Base-by-base conservation (phyloP, 1,284 basidiomycete genomes). In the Anthracocystis setariae region DNA sequence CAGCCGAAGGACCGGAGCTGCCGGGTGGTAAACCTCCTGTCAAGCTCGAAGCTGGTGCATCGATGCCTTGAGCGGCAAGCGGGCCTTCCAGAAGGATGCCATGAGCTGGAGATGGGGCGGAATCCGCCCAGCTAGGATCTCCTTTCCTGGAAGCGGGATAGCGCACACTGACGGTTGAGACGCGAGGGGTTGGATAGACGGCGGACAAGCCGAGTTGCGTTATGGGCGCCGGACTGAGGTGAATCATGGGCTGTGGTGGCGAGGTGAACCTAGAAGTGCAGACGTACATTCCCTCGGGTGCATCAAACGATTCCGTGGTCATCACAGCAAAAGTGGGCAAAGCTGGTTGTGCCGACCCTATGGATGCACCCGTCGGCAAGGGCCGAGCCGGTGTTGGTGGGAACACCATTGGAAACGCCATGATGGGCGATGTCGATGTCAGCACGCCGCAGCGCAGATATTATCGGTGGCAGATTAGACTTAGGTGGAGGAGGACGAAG, bases 31-130 rank as follows among this genome's bases (percentile, higher is more conserved):
- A 20, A 18, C 76, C 76, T 10, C 74, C 76, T 12, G 72, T 76
- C 21, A 76, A 52, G 37, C 51, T 61, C 0, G 59, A 56, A 4
- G 70, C 40, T 15, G 73, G 62, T 3, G 77, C 77, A 43, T 79
- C 77, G 43, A 80, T 74, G 5, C 78, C 77, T 39, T 80, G 78
- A 1, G 71, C 51, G n/a, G 65, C 71, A 12, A 79, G 64, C 0
- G 67, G 64, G 0, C 51, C 55, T 40, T 77, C 76, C 21, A 77
- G 54, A 17, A 71, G 43, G 17, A 71, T 58, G n/a, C 33, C 58
- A 7, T 39, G 54, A 8, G 66, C 37, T 8, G 56, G 37, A 29
- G 63, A 25, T 13, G 43, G 17, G 24, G 54, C 24, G 2, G 49
- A 33, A 5, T 62, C 63, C 20, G 38, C 27, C 0, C 38, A 8